Evolutionary conservation across 495 filamentous ascomycete species (phyloP), one percentile per base, ranked within the genome.

Genomic region (Bacidia rubella): DNA sequence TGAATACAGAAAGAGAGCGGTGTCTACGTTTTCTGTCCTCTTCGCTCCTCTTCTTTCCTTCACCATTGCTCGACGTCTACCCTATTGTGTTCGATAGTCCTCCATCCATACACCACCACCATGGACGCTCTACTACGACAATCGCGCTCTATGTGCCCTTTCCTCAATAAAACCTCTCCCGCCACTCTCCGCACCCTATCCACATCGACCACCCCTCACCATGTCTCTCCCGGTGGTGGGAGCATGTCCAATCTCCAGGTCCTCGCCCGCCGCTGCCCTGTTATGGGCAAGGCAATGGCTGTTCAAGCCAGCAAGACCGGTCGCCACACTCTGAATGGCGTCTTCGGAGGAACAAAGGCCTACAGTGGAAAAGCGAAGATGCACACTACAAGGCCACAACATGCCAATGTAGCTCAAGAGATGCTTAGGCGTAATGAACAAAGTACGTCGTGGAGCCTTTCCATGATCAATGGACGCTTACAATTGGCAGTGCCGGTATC

Each of bases 201-300:
- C 15, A 50, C 47, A 1, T 32, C 47, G n/a, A 95, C 88, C 49
- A 80, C 87, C 21, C 77, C 84, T 61, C 76, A 82, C 60, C 67
- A 77, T 65, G 70, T 74, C 47, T 87, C 82, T 44, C 82, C 81
- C 24, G 84, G 87, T 56, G 90, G 89, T 47, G 87, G 90, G 57
- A 86, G 83, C 66, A 95, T 97, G 80, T 95, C 89, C 60, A 97
- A 96, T 70, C 78, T 98, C 57, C 93, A 96, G 74, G 79, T 92
- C 49, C 77, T 94, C 57, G 92, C 89, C 58, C 84, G 87, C 62
- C 87, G 92, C 60, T 98, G 92, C 80, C 92, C 92, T 53, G 80
- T 98, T 65, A 98, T 98, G 92, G 90, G 88, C 66, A 95, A 95
- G 74, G 92, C 92, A 41, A 76, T 98, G 60, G 86, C 87, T 43